phyloP scores from a whole-genome alignment of 2,329 filamentous ascomycete species.

The Colletotrichum sp. region DNA sequence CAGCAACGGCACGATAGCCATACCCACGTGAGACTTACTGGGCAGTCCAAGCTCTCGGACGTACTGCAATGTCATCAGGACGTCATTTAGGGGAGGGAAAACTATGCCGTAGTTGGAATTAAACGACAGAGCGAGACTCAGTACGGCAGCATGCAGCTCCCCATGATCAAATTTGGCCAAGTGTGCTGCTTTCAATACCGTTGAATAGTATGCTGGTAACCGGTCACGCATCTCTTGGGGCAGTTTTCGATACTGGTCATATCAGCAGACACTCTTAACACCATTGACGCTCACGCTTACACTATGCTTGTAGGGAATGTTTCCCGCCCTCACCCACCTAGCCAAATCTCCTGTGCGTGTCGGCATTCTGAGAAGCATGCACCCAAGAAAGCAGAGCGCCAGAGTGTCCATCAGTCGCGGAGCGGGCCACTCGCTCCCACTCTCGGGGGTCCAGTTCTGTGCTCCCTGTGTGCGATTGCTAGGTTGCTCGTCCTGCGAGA shows the following conservation, averaged over 20 bases:
- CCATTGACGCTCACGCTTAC: conserved; percentile 41
- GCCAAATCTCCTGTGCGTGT: conserved; percentile 76
- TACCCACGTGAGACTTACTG: conserved; percentile 48
- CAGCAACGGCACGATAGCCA: neutral
- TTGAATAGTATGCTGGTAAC: conserved; percentile 66
- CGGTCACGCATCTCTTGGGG: conserved; percentile 69
- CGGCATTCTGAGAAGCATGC: conserved; percentile 76
- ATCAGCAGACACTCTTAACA: neutral
- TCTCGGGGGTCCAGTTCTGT: conserved; percentile 49
- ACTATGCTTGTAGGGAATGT: conserved; percentile 75
- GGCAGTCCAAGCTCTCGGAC: conserved; percentile 77
- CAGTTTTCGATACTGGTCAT: conserved; percentile 55
- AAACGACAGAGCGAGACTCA: conserved; percentile 68
- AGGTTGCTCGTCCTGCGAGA: conserved; percentile 27
- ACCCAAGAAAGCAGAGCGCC: conserved; percentile 79
- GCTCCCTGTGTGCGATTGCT: conserved; percentile 33
- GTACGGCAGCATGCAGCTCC: conserved; percentile 68
- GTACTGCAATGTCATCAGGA: conserved; percentile 71
- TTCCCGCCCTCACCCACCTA: conserved; percentile 68
- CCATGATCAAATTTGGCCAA: conserved; percentile 49
- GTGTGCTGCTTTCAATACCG: conserved; percentile 57
- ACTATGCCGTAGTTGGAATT: conserved; percentile 70
- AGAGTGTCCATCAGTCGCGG: conserved; percentile 79
- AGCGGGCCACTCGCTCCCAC: conserved; percentile 54
- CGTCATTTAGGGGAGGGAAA: conserved; percentile 75